phyloP scores from a whole-genome alignment of 805 yeast genomes.

The Kregervanrija delftensis region DNA sequence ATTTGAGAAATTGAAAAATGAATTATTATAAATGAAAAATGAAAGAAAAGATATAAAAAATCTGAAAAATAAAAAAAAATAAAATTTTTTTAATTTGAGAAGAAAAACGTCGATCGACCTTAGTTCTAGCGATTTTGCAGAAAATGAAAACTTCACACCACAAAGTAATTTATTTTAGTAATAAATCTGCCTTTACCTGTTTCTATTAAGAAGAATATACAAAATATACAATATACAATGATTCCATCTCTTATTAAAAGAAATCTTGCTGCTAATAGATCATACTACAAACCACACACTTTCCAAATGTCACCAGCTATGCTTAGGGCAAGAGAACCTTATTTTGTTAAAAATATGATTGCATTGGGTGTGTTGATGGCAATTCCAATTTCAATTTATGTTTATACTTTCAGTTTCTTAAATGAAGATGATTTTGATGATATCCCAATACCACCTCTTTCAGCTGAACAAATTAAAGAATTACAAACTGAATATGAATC shows the following conservation, averaged over 20 bases:
- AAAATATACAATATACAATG: too few relatives aligned
- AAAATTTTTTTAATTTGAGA: background rate
- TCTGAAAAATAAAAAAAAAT: background rate
- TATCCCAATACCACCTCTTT: conserved; percentile 90
- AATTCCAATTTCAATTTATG: conserved; percentile 64
- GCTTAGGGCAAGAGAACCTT: conserved; percentile 84
- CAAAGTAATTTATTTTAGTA: too few relatives aligned
- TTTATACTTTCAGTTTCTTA: conserved; percentile 57
- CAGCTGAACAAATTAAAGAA: conserved; percentile 66
- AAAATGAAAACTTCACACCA: too few relatives aligned
- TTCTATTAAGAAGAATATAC: too few relatives aligned
- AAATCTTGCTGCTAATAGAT: conserved; percentile 17
- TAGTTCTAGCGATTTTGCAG: too few relatives aligned
- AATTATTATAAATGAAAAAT: background rate
- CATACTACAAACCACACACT: conserved; percentile 38
- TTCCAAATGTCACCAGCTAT: conserved; percentile 86
- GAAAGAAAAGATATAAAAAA: conserved; percentile 2
- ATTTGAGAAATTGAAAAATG: background rate
- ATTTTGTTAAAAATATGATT: conserved; percentile 67
- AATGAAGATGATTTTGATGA: conserved; percentile 80
- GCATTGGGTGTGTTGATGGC: conserved; percentile 53
- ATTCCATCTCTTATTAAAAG: too few relatives aligned
- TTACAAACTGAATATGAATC: conserved; percentile 68
- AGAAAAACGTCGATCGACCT: background rate
- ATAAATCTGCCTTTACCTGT: too few relatives aligned